A percentile compares a stretch with the other conserved stretches of the same genome.
phyloP scores from a whole-genome alignment of 2,329 filamentous ascomycete species.

The Trichoderma citrinoviride region DNA sequence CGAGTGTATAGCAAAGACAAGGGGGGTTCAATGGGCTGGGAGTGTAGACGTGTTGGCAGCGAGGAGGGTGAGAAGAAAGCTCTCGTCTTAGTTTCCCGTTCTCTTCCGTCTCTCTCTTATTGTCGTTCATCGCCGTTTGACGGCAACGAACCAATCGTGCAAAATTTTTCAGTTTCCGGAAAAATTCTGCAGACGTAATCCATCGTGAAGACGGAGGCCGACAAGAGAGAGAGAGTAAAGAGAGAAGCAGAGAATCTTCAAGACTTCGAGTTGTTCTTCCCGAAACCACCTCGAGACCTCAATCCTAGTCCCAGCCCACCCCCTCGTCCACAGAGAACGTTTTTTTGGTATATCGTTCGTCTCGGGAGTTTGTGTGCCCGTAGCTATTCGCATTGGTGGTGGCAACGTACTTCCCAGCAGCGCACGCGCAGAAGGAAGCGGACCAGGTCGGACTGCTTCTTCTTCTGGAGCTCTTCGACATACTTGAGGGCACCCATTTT shows the following conservation, averaged over 20 bases:
- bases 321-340: slow-evolving; percentile 22
- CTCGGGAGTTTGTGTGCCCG: background rate
- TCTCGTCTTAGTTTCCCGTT: background rate
- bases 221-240: background rate
- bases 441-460: slow-evolving; percentile 99
- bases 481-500: slow-evolving; percentile 99
- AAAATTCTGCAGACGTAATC: background rate
- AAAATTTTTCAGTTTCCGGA: background rate
- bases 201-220: background rate
- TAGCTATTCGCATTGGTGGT: slow-evolving; percentile 23
- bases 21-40: slow-evolving; percentile 14
- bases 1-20: slow-evolving; percentile 83
- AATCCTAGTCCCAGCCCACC: background rate
- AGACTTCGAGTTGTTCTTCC: background rate
- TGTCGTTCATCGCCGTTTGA: background rate
- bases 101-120: background rate
- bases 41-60: background rate
- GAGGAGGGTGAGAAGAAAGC: background rate
- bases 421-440: slow-evolving; percentile 99
- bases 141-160: background rate
- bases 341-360: background rate
- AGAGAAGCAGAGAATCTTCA: background rate
- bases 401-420: slow-evolving; percentile 96
- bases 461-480: slow-evolving; percentile 99
- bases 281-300: slow-evolving; percentile 10